Evolutionary conservation across 139 green algal genomes (phyloP).

Genomic region (Picochlorum costavermella): DNA sequence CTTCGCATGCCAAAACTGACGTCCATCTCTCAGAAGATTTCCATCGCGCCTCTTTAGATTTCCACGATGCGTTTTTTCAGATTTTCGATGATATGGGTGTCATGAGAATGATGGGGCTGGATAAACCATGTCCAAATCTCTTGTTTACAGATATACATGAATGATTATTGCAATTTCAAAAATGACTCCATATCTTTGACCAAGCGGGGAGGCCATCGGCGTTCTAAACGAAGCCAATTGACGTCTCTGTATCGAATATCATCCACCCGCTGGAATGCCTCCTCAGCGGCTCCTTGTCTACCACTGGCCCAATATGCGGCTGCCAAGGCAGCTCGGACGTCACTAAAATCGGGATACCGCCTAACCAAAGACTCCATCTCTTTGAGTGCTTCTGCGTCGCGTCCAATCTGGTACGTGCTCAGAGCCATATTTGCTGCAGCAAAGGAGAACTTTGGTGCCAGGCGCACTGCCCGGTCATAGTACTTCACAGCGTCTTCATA

Average conservation of each 20-base stretch:
- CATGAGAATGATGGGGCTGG: slow-evolving; percentile 48
- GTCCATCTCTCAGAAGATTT: slow-evolving; percentile 77
- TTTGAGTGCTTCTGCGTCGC: slow-evolving; percentile 41
- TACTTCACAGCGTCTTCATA: slow-evolving; percentile 29
- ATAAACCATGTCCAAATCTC: slow-evolving; percentile 7
- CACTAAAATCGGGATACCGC: slow-evolving; percentile 68
- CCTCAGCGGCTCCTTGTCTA: slow-evolving; percentile 65
- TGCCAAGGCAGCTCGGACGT: slow-evolving; percentile 73
- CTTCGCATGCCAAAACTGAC: slow-evolving; percentile 69
- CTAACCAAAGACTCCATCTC: slow-evolving; percentile 71
- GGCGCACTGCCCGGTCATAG: slow-evolving; percentile 47
- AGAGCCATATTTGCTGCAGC: slow-evolving; percentile 68
- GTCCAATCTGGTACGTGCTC: slow-evolving; percentile 58
- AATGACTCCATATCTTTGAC: slow-evolving; percentile 46
- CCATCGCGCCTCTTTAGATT: slow-evolving; percentile 75
- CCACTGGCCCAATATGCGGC: slow-evolving; percentile 69
- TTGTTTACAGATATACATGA: not conserved
- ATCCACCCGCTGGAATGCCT: slow-evolving; percentile 17
- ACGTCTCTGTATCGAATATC: slow-evolving; percentile 49
- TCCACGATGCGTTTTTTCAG: slow-evolving; percentile 67
- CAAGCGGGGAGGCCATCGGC: slow-evolving; percentile 68
- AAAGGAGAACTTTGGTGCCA: slow-evolving; percentile 74
- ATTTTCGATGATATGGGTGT: slow-evolving; percentile 78
- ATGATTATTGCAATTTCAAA: no score
- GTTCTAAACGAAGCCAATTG: slow-evolving; percentile 48